Evolutionary conservation across 345 rosid genomes (phyloP), one percentile per base, ranked within the genome.

Genomic region (Noccaea bulbosa): DNA sequence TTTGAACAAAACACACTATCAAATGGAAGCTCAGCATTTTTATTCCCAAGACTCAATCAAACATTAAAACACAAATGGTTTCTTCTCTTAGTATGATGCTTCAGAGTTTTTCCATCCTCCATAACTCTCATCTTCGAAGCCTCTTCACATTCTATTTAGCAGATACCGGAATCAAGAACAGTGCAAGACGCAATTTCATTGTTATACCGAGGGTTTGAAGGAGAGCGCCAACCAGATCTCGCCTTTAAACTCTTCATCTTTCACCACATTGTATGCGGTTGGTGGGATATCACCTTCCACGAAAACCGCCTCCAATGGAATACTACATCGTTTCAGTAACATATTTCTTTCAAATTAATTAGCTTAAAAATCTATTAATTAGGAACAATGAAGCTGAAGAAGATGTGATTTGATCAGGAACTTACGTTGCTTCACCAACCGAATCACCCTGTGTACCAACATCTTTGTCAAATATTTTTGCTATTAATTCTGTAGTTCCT

Each of bases 381-480:
- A 22, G 24, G 24, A 22, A 2, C 24, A 22, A 22, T 22, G 24
- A 22, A 17, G 11, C n/a, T n/a, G n/a, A n/a, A n/a, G n/a, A n/a
- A n/a, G n/a, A 34, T 64, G 54, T 45, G 33, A 1, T 17, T 20
- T 51, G 34, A 61, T n/a, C n/a, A n/a, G 33, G 74, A 22, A 14
- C 94, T 81, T 69, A 92, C 98, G 72, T 79, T 61, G 77, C 84
- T 82, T 90, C 89, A 24, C 96, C 95, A 10, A 88, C 87, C 4
- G 77, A 7, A 77, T 88, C 98, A 82, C 88, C 94, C 6, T 51
- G 66, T 0, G 87, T 57, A 8, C 82, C 74, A 4, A 24, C 38
- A 71, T 92, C 98, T 57, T 84, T 88, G 85, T 92, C 98, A 75
- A 85, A 70, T 62, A 92, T 74, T 70, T 85, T 92, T 34, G 84